Evolutionary conservation across 331 rosid genomes (phyloP).

Genomic region (Pyracantha coccinea): DNA sequence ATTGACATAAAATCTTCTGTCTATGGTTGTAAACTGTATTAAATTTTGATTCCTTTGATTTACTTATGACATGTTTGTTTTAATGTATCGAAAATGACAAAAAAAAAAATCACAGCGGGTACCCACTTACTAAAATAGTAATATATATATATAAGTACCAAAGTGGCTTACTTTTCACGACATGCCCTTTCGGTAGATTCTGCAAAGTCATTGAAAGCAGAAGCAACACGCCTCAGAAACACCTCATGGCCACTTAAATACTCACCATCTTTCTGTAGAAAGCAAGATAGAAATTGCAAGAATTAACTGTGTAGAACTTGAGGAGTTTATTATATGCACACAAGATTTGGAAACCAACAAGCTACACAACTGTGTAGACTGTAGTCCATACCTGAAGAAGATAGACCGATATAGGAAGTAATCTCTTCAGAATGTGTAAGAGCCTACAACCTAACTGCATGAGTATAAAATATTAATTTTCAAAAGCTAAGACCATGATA

Average conservation of each 20-base stretch:
- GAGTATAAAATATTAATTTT: slow-evolving; percentile 24
- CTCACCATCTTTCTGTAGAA: slow-evolving; percentile 89
- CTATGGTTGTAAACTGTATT: neutral
- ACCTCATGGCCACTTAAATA: slow-evolving; percentile 92
- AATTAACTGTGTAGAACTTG: slow-evolving; percentile 5
- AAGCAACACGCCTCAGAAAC: slow-evolving; percentile 87
- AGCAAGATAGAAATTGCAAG: slow-evolving; percentile 8
- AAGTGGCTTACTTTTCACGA: slow-evolving; percentile 70
- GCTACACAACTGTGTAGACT: slow-evolving; percentile 1
- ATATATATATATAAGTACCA: neutral
- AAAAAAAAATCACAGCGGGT: neutral
- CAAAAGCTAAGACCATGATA: neutral
- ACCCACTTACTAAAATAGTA: neutral
- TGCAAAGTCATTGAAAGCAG: slow-evolving; percentile 88
- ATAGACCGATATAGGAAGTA: slow-evolving; percentile 88
- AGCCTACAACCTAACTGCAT: slow-evolving; percentile 84
- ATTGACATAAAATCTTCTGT: neutral
- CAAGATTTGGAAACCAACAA: slow-evolving; percentile 8
- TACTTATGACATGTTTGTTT: neutral
- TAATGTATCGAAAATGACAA: too few species aligned
- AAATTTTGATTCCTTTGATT: neutral
- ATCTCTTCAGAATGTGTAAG: slow-evolving; percentile 86
- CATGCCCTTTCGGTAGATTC: slow-evolving; percentile 89
- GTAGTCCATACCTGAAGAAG: slow-evolving; percentile 75
- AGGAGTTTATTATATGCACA: slow-evolving; percentile 3